Percentiles rank a stretch among this genome's conserved stretches.
These are phyloP conservation scores for Wickerhamomyces mucosus DNA, from an alignment of 805 yeast species.

Conservation along the genomic window DNA sequence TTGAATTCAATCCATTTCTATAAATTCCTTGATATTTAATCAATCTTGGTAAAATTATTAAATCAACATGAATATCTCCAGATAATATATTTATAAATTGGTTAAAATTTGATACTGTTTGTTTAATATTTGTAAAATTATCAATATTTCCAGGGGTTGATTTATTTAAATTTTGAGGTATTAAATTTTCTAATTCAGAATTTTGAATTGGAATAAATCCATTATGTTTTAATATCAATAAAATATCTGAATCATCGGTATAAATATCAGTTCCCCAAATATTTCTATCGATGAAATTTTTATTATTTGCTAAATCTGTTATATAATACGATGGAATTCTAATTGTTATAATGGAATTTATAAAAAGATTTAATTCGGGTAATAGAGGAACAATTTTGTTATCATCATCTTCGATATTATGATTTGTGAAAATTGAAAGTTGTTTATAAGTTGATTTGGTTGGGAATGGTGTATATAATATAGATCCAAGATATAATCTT, in stretches of 20 bases:
- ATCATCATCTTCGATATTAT: slow-evolving; percentile 1
- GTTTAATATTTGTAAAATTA: slow-evolving; percentile 22
- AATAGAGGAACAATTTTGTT: slow-evolving; percentile 17
- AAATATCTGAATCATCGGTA: slow-evolving; percentile 87
- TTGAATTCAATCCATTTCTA: slow-evolving; percentile 61
- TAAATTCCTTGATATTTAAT: slow-evolving; percentile 53
- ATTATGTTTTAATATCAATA: slow-evolving; percentile 64
- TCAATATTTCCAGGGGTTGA: slow-evolving; percentile 32
- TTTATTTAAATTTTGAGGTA: slow-evolving; percentile 10
- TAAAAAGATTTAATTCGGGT: slow-evolving; percentile 27
- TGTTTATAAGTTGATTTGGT: slow-evolving; percentile 30
- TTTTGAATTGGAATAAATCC: slow-evolving; percentile 45
- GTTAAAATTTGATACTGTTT: slow-evolving; percentile 18
- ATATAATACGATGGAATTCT: slow-evolving; percentile 20
- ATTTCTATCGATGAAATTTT: slow-evolving; percentile 21
- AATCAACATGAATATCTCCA: slow-evolving; percentile 25
- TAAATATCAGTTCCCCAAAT: slow-evolving; percentile 92
- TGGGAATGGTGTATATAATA: slow-evolving; percentile 49
- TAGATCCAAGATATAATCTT: slow-evolving; percentile 40
- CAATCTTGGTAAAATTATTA: slow-evolving; percentile 58
- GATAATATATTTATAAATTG: slow-evolving; percentile 20
- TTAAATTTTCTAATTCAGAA: slow-evolving; percentile 11
- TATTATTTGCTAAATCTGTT: slow-evolving; percentile 16
- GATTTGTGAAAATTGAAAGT: slow-evolving; percentile 6
- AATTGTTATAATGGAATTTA: slow-evolving; percentile 29